A percentile compares a stretch with the other conserved stretches of the same genome.
phyloP scores from a whole-genome alignment of 2,329 filamentous ascomycete species.

The Colletotrichum gigasporum region DNA sequence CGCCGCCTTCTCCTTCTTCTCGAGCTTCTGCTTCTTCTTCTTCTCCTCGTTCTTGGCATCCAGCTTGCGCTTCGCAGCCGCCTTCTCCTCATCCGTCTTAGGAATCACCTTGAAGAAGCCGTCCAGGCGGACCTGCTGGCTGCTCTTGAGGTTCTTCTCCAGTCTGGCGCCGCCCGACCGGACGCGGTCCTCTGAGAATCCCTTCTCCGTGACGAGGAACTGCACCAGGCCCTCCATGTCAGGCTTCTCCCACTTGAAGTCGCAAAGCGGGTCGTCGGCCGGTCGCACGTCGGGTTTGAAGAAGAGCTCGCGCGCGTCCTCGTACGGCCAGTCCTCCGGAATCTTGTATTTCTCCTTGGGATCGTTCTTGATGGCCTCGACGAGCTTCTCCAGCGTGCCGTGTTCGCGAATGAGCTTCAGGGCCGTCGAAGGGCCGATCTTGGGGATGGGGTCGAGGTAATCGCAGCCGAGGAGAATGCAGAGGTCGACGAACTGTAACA shows the following conservation, averaged over 20 bases:
- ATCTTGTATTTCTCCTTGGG: conserved; percentile 82
- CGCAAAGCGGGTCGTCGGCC: conserved; percentile 86
- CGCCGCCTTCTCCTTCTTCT: conserved; percentile 95
- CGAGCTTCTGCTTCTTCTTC: conserved; percentile 94
- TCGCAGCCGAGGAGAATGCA: conserved; percentile 98
- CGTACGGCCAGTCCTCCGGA: conserved; percentile 96
- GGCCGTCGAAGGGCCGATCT: conserved; percentile 90
- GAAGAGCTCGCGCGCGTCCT: conserved; percentile 91
- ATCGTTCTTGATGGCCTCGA: conserved; percentile 81
- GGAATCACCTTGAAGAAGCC: conserved; percentile 96
- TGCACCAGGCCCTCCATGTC: conserved; percentile 90
- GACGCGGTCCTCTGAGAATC: conserved; percentile 95
- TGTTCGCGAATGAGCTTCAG: conserved; percentile 95
- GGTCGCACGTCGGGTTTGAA: conserved; percentile 87
- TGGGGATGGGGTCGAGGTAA: conserved; percentile 96
- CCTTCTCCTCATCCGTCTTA: conserved; percentile 88
- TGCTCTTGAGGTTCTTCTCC: conserved; percentile 89
- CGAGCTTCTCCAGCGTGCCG: conserved; percentile 85
- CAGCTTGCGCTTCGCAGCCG: conserved; percentile 87
- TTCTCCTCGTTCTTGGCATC: conserved; percentile 92
- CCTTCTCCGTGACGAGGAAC: conserved; percentile 93
- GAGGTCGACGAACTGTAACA: conserved; percentile 86
- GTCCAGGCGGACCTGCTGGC: conserved; percentile 90
- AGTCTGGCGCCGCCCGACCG: conserved; percentile 80
- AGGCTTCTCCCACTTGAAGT: conserved; percentile 98